Percentiles rank a stretch among this genome's conserved stretches.
Evolutionary conservation across 495 filamentous ascomycete species (phyloP).

Genomic region (Penicillium argentinense): DNA sequence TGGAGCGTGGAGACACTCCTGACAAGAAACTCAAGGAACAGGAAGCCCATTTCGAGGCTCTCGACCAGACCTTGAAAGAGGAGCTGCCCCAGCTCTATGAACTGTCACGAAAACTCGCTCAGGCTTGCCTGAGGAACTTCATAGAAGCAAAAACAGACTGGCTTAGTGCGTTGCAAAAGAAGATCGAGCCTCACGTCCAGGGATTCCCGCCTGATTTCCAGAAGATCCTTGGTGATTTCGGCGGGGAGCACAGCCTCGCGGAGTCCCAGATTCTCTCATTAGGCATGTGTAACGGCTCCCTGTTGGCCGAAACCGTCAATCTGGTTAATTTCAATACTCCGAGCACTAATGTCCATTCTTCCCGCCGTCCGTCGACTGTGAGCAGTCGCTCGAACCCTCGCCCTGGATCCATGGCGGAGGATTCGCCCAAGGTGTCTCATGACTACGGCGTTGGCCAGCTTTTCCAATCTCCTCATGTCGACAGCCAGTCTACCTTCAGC

Average conservation of each 20-base stretch:
- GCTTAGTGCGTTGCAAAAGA: constrained; percentile 76
- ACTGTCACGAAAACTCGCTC: constrained; percentile 74
- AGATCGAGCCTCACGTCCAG: constrained; percentile 72
- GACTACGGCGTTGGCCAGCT: constrained; percentile 44
- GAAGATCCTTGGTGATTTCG: constrained; percentile 70
- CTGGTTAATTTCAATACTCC: constrained; percentile 56
- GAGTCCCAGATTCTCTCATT: constrained; percentile 52
- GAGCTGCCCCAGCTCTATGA: constrained; percentile 85
- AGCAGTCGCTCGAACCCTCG: constrained; percentile 47
- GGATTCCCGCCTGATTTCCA: constrained; percentile 62
- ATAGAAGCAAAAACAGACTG: constrained; percentile 78
- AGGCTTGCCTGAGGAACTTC: constrained; percentile 76
- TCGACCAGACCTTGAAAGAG: constrained; percentile 90
- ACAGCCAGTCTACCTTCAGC: constrained; percentile 8
- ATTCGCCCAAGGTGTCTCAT: constrained; percentile 57
- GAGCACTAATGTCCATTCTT: constrained; percentile 36
- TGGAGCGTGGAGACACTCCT: constrained; percentile 74
- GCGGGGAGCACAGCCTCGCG: constrained; percentile 63
- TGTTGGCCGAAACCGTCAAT: constrained; percentile 52
- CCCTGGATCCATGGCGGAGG: constrained; percentile 63
- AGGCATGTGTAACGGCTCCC: constrained; percentile 57
- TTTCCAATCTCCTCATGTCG: constrained; percentile 38
- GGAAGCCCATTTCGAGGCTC: constrained; percentile 80
- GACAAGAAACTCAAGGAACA: constrained; percentile 81
- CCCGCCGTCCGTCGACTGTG: constrained; percentile 46